Evolutionary conservation across 2,329 filamentous ascomycete genomes (phyloP).

Genomic region (Didymella keratinophila): DNA sequence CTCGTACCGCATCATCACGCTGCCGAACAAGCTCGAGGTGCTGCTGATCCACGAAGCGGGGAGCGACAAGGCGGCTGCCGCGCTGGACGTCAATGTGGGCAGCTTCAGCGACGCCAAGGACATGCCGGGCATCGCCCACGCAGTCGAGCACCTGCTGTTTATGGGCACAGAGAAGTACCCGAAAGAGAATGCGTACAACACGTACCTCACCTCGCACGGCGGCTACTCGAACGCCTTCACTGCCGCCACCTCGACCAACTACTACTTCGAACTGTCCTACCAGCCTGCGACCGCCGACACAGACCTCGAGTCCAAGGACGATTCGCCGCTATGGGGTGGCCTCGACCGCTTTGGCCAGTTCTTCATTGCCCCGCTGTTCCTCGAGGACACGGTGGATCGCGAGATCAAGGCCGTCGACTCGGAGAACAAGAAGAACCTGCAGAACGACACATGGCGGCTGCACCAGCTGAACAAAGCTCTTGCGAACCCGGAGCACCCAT

Average conservation of each 20-base stretch:
- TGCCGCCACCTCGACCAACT: conserved; percentile 91
- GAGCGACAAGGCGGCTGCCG: conserved; percentile 95
- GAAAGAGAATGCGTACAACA: conserved; percentile 78
- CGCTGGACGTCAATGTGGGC: conserved; percentile 94
- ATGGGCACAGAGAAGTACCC: conserved; percentile 99
- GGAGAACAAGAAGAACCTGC: conserved; percentile 97
- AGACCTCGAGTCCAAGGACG: conserved; percentile 47
- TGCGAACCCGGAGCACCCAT: conserved; percentile 88
- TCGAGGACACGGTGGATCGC: conserved; percentile 82
- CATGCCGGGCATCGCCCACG: conserved; percentile 95
- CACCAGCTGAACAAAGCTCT: conserved; percentile 87
- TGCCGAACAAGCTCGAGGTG: conserved; percentile 88
- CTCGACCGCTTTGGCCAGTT: conserved; percentile 94
- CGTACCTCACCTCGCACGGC: conserved; percentile 88
- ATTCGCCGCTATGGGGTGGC: conserved; percentile 77
- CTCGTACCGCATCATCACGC: conserved; percentile 83
- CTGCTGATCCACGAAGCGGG: conserved; percentile 92
- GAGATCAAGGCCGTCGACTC: conserved; percentile 91
- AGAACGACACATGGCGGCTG: conserved; percentile 87
- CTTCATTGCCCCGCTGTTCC: conserved; percentile 87
- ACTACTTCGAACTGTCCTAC: conserved; percentile 94
- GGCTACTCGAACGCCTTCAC: conserved; percentile 97
- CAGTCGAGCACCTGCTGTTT: conserved; percentile 94
- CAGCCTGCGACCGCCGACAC: conserved; percentile 57
- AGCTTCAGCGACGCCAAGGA: conserved; percentile 91